phyloP scores from a whole-genome alignment of 2,329 filamentous ascomycete genomes.

The Paracoccidioides lutzii region DNA sequence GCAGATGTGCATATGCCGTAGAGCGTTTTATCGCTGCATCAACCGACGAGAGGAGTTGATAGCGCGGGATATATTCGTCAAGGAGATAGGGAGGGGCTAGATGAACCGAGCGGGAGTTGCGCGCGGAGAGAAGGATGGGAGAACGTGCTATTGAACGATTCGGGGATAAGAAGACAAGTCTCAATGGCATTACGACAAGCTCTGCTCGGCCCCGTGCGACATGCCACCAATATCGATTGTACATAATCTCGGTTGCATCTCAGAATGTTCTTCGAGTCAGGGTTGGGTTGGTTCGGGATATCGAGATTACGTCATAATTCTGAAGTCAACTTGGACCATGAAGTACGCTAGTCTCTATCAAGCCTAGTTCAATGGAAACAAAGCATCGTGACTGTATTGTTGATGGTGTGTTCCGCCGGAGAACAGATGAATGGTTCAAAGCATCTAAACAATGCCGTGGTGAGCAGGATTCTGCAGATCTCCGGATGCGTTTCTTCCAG shows the following conservation, averaged over 20 bases:
- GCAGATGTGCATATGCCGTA: constrained; percentile 58
- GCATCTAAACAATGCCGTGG: background rate
- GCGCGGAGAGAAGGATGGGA: background rate
- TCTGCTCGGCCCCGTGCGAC: background rate
- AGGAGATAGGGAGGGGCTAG: constrained; percentile 56
- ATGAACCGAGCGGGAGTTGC: constrained; percentile 5
- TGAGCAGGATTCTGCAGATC: background rate
- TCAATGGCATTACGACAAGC: background rate
- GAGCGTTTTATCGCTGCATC: constrained; percentile 63
- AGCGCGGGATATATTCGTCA: constrained; percentile 60
- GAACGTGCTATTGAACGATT: background rate
- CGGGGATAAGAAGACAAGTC: background rate
- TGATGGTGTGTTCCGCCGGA: too few relatives aligned
- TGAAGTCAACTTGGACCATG: background rate
- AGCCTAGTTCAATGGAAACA: background rate
- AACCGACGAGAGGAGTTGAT: constrained; percentile 52
- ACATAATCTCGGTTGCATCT: too few relatives aligned
- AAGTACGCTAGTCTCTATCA: background rate
- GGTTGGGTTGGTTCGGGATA: background rate
- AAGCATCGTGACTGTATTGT: too few relatives aligned
- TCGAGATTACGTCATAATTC: background rate
- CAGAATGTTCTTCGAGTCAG: background rate
- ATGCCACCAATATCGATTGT: background rate
- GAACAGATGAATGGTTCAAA: background rate
- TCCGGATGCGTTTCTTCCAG: background rate